A percentile compares a stretch with the other conserved stretches of the same genome.
Evolutionary conservation across 1,284 basidiomycete genomes (phyloP).

Genomic region (Tranzscheliella williamsii): DNA sequence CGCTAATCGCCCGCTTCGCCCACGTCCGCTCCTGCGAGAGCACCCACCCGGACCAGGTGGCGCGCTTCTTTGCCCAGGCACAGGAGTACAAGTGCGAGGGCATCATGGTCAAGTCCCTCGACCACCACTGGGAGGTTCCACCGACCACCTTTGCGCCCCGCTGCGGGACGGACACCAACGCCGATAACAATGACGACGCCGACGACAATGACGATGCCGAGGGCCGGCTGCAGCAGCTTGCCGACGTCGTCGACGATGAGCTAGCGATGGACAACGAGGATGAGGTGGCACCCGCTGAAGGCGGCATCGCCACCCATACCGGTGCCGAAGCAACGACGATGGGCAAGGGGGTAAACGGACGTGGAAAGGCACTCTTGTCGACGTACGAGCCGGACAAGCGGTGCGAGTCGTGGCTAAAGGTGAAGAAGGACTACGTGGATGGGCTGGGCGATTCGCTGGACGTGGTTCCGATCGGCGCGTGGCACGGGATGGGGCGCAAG

Average conservation of each 20-base stretch:
- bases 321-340: slow-evolving; percentile 4
- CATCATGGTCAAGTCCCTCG: slow-evolving; percentile 84
- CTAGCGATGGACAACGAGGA: slow-evolving; percentile 44
- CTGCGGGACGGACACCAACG: slow-evolving; percentile 1
- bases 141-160: neutral
- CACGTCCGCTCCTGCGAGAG: slow-evolving; percentile 81
- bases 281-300: slow-evolving; percentile 6
- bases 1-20: slow-evolving; percentile 69
- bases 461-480: slow-evolving; percentile 65
- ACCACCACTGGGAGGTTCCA: slow-evolving; percentile 46
- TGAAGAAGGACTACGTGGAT: slow-evolving; percentile 76
- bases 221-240: slow-evolving; percentile 40
- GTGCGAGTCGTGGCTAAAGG: slow-evolving; percentile 62
- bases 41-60: slow-evolving; percentile 68
- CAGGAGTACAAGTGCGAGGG: slow-evolving; percentile 85
- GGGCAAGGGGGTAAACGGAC: slow-evolving; percentile 47
- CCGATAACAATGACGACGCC: slow-evolving; percentile 45
- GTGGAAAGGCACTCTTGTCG: slow-evolving; percentile 75
- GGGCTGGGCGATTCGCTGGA: slow-evolving; percentile 66
- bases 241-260: slow-evolving; percentile 47
- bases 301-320: neutral
- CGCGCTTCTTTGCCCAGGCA: slow-evolving; percentile 77
- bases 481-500: slow-evolving; percentile 92
- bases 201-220: slow-evolving; percentile 50
- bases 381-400: slow-evolving; percentile 78